Percentiles rank a stretch among this genome's conserved stretches.
phyloP scores from a whole-genome alignment of 768 basidiomycete genomes.

The Lactarius trivialis region DNA sequence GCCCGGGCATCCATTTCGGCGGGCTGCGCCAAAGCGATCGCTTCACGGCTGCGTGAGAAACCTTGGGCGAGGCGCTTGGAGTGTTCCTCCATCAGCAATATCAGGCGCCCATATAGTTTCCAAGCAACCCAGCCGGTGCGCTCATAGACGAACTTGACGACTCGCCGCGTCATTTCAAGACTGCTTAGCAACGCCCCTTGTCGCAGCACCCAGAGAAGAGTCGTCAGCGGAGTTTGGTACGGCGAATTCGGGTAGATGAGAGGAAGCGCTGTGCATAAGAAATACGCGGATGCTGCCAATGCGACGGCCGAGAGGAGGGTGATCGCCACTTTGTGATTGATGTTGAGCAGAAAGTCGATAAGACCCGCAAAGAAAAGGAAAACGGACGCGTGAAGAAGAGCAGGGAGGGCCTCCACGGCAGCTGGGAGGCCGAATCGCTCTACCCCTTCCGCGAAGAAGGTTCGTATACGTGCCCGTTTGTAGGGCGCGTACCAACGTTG shows the following conservation, averaged over 20 bases:
- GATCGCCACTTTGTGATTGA: constrained; percentile 14
- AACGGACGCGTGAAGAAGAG: constrained; percentile 18
- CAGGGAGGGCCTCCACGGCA: constrained; percentile 20
- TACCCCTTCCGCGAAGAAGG: constrained; percentile 20
- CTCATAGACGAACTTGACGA: constrained; percentile 7
- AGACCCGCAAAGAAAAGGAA: constrained; percentile 24
- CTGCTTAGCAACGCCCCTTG: not conserved
- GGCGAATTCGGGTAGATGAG: constrained; percentile 16
- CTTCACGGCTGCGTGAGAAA: constrained; percentile 4
- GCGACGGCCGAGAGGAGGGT: constrained; percentile 13
- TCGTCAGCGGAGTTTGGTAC: constrained; percentile 21
- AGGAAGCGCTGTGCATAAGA: constrained; percentile 11
- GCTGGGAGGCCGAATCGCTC: constrained; percentile 17
- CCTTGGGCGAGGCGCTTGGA: constrained; percentile 12
- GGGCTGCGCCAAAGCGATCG: constrained; percentile 3
- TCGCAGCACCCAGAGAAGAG: constrained; percentile 5
- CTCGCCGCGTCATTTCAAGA: constrained; percentile 3
- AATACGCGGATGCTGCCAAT: constrained; percentile 9
- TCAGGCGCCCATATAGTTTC: constrained; percentile 6
- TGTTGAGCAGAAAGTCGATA: constrained; percentile 15
- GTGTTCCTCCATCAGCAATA: not conserved
- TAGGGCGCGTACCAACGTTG: constrained; percentile 14
- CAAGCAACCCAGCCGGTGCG: constrained; percentile 2
- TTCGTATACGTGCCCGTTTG: constrained; percentile 20
- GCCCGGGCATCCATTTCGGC: constrained; percentile 13